Evolutionary conservation across 2,329 filamentous ascomycete species (phyloP), one percentile per base, ranked within the genome.

Genomic region (Trichoderma guizhouense): DNA sequence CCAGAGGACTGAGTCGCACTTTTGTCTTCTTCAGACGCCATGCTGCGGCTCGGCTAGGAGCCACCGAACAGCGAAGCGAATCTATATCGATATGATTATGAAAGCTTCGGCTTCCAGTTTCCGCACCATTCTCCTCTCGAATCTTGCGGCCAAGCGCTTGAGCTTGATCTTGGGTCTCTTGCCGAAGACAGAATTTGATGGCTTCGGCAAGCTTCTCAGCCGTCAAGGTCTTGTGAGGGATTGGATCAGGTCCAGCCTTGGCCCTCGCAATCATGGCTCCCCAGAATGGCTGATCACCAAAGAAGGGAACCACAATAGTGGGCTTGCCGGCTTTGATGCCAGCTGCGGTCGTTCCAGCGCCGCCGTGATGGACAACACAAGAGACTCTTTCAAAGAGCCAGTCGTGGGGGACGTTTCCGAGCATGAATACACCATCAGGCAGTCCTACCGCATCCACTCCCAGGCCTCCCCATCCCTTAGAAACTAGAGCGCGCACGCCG

Each of bases 381-480:
- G 92, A 92, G 1, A 97, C 93, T 47, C 87, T 90, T 74, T 93
- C 86, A 80, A 97, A 97, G 0, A 97, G 83, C 94, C 94, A 97
- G 81, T 97, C 94, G 74, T 97, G 94, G 1, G 94, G 94, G 58
- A 91, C 90, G 77, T 95, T 96, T 12, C 92, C 93, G 47, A 97
- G 85, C 89, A 97, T 93, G 78, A 93, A 93, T 2, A 97, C 89
- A 5, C 90, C 89, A 3, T 94, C 89, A 0, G 93, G 93, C n/a
- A 94, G 81, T 1, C 87, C 87, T 4, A 92, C 79, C 36, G 89
- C 84, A 76, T 94, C 92, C 0, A 89, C 91, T 34, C 93, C 94
- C 8, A 97, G 85, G 0, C 93, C 93, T 63, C 94, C 93, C 94
- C 94, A 97, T 18, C 94, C 94, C 77, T 95, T 94, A 0, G 93